Base-by-base conservation (phyloP, 371 early-diverging fungal species). In the Apophysomyces sp. region DNA sequence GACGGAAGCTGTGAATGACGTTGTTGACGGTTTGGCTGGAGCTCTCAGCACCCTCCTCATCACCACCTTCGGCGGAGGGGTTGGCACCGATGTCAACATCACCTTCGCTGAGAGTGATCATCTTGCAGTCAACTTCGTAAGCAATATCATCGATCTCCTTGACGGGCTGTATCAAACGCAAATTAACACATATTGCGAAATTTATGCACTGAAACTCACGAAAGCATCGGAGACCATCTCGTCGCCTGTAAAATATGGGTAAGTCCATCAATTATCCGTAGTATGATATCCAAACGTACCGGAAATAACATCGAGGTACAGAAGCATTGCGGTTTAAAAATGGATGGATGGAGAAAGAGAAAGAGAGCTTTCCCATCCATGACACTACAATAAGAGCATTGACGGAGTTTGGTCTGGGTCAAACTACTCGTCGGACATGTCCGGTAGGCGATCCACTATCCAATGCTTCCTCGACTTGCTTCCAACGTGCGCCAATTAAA, bases 51-150 rank as follows among this genome's bases (percentile, higher is more conserved):
- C 52, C 79, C 62, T 91, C 95, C 11, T 75, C 80, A 31, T 74
- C 88, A 59, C 66, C 89, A 66, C 84, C 95, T 81, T 94, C 95
- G 61, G 95, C 95, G 44, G 96, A 94, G 59, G 96, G 88, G 86
- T 95, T 95, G 80, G 94, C 97, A 81, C 96, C 96, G 67, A 92
- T 94, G 73, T 97, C 92, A 59, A 95, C 80, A 61, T 94, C 88
- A 63, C 82, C 95, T 27, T 76, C 85, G 16, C 67, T 68, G 66
- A 91, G 59, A 34, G 78, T 78, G 76, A 92, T 79, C 86, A 89
- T 86, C 75, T 72, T 71, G 77, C 93, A 92, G 81, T 95, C 92
- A 52, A 95, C 89, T 79, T 95, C 94, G 67, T 74, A 88, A 61
- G 75, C 81, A 63, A 87, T 72, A 63, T 89, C 92, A 65, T 86